phyloP scores from a whole-genome alignment of 306 rosid species.

The Leucaena leucocephala region DNA sequence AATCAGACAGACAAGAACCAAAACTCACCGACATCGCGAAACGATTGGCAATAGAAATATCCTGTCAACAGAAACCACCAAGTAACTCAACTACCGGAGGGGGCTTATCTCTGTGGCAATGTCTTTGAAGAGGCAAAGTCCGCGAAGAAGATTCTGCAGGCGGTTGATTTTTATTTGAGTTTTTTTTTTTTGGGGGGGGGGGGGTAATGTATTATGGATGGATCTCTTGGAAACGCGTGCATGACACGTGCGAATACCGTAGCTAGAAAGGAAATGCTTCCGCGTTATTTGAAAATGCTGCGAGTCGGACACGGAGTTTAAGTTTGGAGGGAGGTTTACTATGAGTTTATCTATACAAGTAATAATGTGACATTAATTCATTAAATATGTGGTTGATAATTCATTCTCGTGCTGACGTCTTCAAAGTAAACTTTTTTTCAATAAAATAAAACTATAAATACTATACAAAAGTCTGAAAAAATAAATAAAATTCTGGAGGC shows the following conservation, averaged over 20 bases:
- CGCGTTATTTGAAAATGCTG: neutral
- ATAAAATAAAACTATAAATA: too few species aligned
- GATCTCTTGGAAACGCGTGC: conserved; percentile 1
- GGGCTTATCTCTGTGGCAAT: neutral
- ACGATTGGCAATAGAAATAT: conserved; percentile 8
- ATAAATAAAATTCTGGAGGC: too few species aligned
- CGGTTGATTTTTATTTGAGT: neutral
- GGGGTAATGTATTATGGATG: neutral
- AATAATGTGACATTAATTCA: neutral
- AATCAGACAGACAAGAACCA: neutral
- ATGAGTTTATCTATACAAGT: too few species aligned
- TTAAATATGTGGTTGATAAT: too few species aligned
- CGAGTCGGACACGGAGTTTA: conserved; percentile 10
- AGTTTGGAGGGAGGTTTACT: too few species aligned
- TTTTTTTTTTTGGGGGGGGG: too few species aligned
- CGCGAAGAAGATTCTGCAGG: neutral
- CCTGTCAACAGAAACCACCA: conserved; percentile 6
- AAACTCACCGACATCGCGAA: conserved; percentile 54
- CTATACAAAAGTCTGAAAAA: too few species aligned
- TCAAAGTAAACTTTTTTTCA: too few species aligned
- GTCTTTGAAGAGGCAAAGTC: conserved; percentile 4
- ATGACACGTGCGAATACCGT: conserved; percentile 40
- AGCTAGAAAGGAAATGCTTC: neutral
- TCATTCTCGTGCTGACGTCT: too few species aligned
- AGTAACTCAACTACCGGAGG: conserved; percentile 24